Percentiles rank a stretch among this genome's conserved stretches.
Evolutionary conservation across 306 rosid species (phyloP).

Genomic region (Sechiopsis laciniata): DNA sequence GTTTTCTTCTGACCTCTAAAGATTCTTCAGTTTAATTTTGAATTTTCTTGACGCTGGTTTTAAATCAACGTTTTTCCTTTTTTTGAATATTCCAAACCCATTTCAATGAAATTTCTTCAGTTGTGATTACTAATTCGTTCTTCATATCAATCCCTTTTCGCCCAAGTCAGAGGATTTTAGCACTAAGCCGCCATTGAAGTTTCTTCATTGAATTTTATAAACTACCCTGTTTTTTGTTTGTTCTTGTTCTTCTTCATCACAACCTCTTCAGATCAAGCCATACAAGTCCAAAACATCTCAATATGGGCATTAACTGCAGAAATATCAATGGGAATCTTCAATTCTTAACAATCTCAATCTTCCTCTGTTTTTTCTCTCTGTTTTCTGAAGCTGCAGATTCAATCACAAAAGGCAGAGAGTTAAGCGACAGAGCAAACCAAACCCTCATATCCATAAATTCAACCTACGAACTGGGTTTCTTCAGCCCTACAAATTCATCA

Average conservation of each 20-base stretch:
- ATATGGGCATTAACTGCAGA: slow-evolving; percentile 24
- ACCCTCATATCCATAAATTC: slow-evolving; percentile 30
- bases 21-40: background rate
- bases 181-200: too few species aligned
- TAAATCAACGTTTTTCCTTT: background rate
- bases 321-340: slow-evolving; percentile 12
- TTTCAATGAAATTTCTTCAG: too few species aligned
- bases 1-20: slow-evolving; percentile 1
- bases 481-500: slow-evolving; percentile 32
- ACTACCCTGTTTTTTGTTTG: background rate
- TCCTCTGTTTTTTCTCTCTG: slow-evolving; percentile 19
- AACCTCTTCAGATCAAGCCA: background rate
- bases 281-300: background rate
- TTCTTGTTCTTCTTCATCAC: background rate
- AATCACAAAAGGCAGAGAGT: slow-evolving; percentile 24
- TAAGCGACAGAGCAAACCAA: slow-evolving; percentile 30
- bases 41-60: background rate
- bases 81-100: background rate
- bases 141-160: too few species aligned
- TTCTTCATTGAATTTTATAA: background rate
- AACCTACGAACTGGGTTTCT: slow-evolving; percentile 61
- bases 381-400: slow-evolving; percentile 35
- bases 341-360: slow-evolving; percentile 20
- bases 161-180: too few species aligned
- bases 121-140: too few species aligned